Evolutionary conservation across 139 green algal genomes (phyloP).

Genomic region (Tetraselmis chui): DNA sequence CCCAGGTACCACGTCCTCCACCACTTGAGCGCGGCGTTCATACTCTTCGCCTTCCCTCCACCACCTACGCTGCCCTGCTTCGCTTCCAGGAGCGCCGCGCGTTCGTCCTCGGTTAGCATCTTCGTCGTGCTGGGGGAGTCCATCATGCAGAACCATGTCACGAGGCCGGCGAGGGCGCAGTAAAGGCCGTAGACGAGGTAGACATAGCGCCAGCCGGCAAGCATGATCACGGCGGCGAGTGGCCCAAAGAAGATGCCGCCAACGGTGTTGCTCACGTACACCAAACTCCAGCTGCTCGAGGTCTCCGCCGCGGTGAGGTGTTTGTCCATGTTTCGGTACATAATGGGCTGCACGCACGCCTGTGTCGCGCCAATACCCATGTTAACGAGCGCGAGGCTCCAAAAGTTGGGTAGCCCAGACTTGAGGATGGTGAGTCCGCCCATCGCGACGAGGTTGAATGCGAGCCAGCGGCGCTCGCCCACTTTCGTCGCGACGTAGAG

Average conservation of each 20-base stretch:
- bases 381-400: not conserved
- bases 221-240: not conserved
- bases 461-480: not conserved
- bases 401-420: not conserved
- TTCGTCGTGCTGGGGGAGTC: not conserved
- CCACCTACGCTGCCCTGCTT: not conserved
- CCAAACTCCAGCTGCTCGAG: not conserved
- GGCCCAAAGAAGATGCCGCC: not conserved
- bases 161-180: not conserved
- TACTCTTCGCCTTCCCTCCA: not conserved
- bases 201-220: not conserved
- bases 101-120: not conserved
- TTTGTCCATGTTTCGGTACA: not conserved
- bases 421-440: not conserved
- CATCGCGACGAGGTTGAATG: not conserved
- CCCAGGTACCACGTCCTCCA: not conserved
- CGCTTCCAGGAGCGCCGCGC: not conserved
- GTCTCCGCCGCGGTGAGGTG: not conserved
- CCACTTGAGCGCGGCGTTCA: not conserved
- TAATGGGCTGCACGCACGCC: not conserved
- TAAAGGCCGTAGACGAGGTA: not conserved
- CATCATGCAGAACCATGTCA: not conserved
- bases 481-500: not conserved
- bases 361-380: not conserved
- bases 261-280: not conserved